These are phyloP conservation scores for Gardenia jasminoides DNA, from an alignment of 257 asterid genomes.

Conservation along the genomic window DNA sequence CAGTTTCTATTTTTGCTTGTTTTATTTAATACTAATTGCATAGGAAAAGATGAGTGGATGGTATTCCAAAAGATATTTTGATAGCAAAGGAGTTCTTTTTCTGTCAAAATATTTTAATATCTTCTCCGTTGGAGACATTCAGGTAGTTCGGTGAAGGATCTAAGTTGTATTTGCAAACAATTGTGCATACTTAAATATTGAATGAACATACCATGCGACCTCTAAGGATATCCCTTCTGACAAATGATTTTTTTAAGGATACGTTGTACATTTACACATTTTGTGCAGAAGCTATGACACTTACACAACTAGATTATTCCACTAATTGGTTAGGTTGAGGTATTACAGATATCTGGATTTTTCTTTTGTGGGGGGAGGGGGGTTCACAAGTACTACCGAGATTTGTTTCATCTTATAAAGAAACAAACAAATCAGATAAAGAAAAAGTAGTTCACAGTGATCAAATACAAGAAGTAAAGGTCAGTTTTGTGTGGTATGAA, in stretches of 20 bases:
- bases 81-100: neutral
- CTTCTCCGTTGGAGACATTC: neutral
- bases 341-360: neutral
- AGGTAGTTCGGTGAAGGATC: neutral
- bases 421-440: neutral
- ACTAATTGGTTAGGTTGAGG: neutral
- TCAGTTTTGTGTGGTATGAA: neutral
- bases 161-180: neutral
- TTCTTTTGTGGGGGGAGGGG: neutral
- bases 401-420: neutral
- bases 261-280: neutral
- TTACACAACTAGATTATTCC: neutral
- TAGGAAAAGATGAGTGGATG: neutral
- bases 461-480: neutral
- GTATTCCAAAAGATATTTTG: neutral
- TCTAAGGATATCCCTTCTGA: neutral
- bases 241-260: neutral
- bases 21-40: neutral
- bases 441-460: neutral
- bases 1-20: neutral
- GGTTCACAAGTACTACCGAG: neutral
- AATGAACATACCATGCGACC: neutral
- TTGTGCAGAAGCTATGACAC: neutral
- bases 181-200: neutral
- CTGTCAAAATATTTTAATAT: too few relatives aligned